Percentiles rank a stretch among this genome's conserved stretches.
phyloP scores from a whole-genome alignment of 306 rosid genomes.

The Betula pendula region DNA sequence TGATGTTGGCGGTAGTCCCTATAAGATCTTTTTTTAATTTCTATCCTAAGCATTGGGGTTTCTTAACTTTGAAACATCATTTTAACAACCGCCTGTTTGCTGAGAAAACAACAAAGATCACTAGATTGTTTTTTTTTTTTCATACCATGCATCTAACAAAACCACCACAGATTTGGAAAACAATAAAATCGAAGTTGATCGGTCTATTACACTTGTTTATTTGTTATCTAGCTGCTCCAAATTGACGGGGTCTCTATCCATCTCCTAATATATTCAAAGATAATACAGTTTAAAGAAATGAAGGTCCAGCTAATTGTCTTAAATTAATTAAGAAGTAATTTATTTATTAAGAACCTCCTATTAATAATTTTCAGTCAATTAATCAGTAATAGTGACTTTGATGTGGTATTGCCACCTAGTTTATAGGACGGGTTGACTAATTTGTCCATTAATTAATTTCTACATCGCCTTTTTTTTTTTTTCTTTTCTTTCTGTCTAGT shows the following conservation, averaged over 20 bases:
- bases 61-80: conserved; percentile 45
- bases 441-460: conserved; percentile 11
- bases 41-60: conserved; percentile 29
- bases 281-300: not conserved
- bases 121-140: not conserved
- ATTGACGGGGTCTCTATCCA: not conserved
- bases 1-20: not conserved
- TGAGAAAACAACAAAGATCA: conserved; percentile 15
- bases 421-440: conserved; percentile 32
- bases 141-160: not conserved
- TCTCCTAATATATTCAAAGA: not conserved
- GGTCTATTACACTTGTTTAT: not conserved
- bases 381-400: conserved; percentile 22
- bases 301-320: not conserved
- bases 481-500: not conserved
- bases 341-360: not conserved
- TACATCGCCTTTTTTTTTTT: conserved; percentile 10
- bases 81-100: conserved; percentile 37
- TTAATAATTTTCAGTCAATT: conserved; percentile 1
- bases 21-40: conserved; percentile 11
- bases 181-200: not conserved
- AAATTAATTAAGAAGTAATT: not conserved
- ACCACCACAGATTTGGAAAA: not conserved
- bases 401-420: conserved; percentile 24
- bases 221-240: not conserved